These are phyloP conservation scores for Leishmania aethiopica DNA, from an alignment of 208 protist genomes.

Conservation along the genomic window DNA sequence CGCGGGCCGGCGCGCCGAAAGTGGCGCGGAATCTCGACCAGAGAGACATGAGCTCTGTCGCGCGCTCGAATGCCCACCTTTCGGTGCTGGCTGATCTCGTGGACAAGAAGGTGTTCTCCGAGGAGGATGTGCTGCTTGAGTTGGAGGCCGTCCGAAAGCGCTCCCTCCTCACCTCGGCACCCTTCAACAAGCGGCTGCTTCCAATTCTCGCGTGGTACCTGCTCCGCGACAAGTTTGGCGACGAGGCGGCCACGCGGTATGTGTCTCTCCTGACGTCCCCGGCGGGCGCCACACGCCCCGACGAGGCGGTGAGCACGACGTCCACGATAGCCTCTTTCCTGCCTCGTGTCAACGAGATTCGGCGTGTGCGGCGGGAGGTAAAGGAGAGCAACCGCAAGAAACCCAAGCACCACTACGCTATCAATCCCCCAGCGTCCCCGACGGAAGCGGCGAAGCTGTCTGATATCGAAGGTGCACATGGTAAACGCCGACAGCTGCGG, in stretches of 20 bases:
- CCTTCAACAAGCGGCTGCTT: conserved; percentile 45
- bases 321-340: conserved; percentile 30
- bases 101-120: conserved; percentile 42
- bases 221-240: conserved; percentile 41
- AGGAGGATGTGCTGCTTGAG: conserved; percentile 50
- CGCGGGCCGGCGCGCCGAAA: neutral
- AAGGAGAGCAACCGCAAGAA: conserved; percentile 26
- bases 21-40: neutral
- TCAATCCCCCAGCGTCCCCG: conserved; percentile 20
- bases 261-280: conserved; percentile 24
- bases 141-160: conserved; percentile 58
- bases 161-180: conserved; percentile 40
- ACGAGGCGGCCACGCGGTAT: conserved; percentile 28
- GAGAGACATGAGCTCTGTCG: conserved; percentile 13
- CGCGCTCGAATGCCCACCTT: conserved; percentile 41
- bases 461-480: neutral
- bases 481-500: neutral
- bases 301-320: conserved; percentile 2
- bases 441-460: neutral
- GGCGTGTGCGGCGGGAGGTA: conserved; percentile 26
- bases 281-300: neutral
- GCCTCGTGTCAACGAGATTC: conserved; percentile 39
- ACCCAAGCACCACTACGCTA: conserved; percentile 32
- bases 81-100: conserved; percentile 44
- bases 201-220: conserved; percentile 54